A percentile compares a stretch with the other conserved stretches of the same genome.
Conservation (phyloP, 805 yeast species). For the Saccharomycopsis oosterbeekiorum region DNA sequence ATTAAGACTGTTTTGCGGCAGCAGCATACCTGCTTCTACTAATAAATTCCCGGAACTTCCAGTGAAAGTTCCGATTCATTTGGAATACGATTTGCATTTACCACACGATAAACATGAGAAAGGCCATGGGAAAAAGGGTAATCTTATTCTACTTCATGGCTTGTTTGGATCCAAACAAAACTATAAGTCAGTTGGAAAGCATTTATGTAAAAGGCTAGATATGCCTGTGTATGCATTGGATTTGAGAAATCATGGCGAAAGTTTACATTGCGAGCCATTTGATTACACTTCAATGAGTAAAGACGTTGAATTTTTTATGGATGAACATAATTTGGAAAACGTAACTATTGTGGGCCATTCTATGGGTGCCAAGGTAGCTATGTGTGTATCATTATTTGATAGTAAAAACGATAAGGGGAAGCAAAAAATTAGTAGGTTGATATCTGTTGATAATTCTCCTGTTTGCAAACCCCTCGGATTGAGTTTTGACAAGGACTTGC, state of each 20-base stretch:
- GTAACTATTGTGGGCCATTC: constrained; percentile 42
- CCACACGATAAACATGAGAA: not conserved
- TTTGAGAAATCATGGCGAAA: constrained; percentile 46
- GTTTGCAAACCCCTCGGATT: constrained; percentile 28
- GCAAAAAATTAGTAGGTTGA: constrained; percentile 28
- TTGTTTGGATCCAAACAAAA: constrained; percentile 40
- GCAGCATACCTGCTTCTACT: not conserved
- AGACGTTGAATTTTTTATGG: constrained; percentile 33
- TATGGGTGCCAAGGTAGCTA: constrained; percentile 52
- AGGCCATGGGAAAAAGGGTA: constrained; percentile 20
- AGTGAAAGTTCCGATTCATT: constrained; percentile 11
- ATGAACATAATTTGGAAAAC: constrained; percentile 24
- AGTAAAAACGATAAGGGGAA: constrained; percentile 25
- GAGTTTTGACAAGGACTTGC: constrained; percentile 29
- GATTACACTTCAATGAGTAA: constrained; percentile 34
- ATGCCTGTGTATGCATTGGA: constrained; percentile 36
- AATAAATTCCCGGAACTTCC: not conserved
- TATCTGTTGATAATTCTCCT: constrained; percentile 44
- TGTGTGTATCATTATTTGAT: constrained; percentile 32
- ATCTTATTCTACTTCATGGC: constrained; percentile 44
- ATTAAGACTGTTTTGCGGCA: not conserved
- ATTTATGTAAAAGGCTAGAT: constrained; percentile 26
- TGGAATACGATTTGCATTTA: constrained; percentile 10
- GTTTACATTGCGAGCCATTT: constrained; percentile 35
- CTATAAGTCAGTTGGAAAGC: constrained; percentile 32